Evolutionary conservation across 805 yeast genomes (phyloP).

Genomic region (Zygoascus flipseniorum): DNA sequence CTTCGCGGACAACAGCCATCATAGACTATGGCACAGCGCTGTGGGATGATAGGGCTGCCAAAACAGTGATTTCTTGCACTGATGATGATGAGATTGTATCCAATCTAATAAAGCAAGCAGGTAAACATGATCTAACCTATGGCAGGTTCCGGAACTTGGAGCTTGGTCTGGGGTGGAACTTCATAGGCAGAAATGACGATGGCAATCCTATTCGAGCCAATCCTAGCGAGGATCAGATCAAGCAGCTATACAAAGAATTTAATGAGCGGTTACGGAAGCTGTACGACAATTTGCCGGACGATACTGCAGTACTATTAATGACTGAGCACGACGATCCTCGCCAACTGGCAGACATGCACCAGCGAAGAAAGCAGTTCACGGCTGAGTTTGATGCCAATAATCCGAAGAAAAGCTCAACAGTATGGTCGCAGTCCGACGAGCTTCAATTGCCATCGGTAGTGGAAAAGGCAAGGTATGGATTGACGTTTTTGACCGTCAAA

Average conservation of each 20-base stretch:
- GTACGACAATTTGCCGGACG: conserved; percentile 45
- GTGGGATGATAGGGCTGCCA: conserved; percentile 27
- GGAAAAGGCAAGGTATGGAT: conserved; percentile 48
- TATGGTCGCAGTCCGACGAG: conserved; percentile 48
- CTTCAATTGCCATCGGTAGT: conserved; percentile 40
- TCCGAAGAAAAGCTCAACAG: conserved; percentile 35
- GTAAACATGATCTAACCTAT: conserved; percentile 41
- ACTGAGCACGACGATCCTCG: conserved; percentile 57
- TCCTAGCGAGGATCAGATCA: conserved; percentile 13
- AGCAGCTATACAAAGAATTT: conserved; percentile 28
- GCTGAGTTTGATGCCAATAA: conserved; percentile 36
- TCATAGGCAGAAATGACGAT: conserved; percentile 11
- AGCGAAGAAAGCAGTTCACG: conserved; percentile 36
- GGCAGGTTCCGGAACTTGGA: conserved; percentile 55
- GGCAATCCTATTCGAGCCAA: not conserved
- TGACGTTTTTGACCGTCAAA: conserved; percentile 47
- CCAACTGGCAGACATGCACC: conserved; percentile 36
- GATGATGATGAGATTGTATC: conserved; percentile 55
- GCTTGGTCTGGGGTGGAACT: conserved; percentile 30
- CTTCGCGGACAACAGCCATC: conserved; percentile 22
- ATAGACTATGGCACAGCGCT: conserved; percentile 29
- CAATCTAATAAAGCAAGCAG: conserved; percentile 30
- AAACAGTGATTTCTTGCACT: conserved; percentile 36
- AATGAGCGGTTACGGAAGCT: conserved; percentile 40
- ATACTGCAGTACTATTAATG: conserved; percentile 52